Evolutionary conservation across 345 rosid genomes (phyloP).

Genomic region (Moricandia moricandioides): DNA sequence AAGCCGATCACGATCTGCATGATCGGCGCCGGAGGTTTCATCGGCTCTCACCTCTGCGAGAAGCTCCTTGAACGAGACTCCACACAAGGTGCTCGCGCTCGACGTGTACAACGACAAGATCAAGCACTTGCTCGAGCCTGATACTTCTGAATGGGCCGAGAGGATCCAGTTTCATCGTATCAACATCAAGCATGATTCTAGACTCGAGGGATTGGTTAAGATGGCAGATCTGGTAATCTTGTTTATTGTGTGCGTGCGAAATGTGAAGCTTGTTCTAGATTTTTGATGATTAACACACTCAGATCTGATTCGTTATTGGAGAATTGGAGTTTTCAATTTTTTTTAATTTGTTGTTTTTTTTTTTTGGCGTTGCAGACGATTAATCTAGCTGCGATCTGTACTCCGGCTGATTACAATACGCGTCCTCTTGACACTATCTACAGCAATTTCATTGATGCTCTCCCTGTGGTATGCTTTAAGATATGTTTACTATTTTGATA

Average conservation of each 20-base stretch:
- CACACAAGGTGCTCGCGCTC: constrained; percentile 81
- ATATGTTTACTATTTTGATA: background rate
- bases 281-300: constrained; percentile 2
- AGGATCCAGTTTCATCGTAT: constrained; percentile 98
- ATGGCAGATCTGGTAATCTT: constrained; percentile 88
- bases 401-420: constrained; percentile 99
- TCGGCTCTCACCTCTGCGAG: constrained; percentile 97
- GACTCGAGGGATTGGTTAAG: constrained; percentile 92
- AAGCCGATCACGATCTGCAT: constrained; percentile 83
- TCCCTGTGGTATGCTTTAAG: constrained; percentile 74
- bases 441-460: constrained; percentile 98
- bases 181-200: constrained; percentile 91
- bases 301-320: constrained; percentile 25
- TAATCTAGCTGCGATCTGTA: constrained; percentile 99
- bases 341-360: constrained; percentile 8
- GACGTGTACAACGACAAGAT: constrained; percentile 97
- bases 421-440: constrained; percentile 98
- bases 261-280: background rate
- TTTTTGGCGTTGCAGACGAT: constrained; percentile 53
- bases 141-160: constrained; percentile 46
- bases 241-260: background rate
- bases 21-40: constrained; percentile 99
- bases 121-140: constrained; percentile 89
- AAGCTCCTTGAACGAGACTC: constrained; percentile 78
- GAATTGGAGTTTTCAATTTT: background rate